phyloP scores from a whole-genome alignment of 495 filamentous ascomycete genomes.

The Aspergillus olivimuriae region DNA sequence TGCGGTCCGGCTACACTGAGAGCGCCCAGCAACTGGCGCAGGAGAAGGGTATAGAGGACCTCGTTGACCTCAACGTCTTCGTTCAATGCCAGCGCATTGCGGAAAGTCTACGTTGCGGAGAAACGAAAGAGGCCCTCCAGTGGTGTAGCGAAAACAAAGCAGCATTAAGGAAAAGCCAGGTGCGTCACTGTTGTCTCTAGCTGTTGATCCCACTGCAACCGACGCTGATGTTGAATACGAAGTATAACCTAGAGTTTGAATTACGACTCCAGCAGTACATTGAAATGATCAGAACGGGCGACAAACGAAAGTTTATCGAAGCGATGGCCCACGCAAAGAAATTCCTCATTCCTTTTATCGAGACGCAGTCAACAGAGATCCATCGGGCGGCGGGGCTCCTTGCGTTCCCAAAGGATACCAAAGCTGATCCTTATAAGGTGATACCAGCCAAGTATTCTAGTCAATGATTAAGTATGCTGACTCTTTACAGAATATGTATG shows the following conservation, averaged over 20 bases:
- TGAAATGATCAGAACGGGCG: conserved; percentile 67
- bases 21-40: conserved; percentile 69
- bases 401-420: conserved; percentile 59
- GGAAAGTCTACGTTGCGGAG: conserved; percentile 60
- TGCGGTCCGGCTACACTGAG: conserved; percentile 73
- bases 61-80: conserved; percentile 89
- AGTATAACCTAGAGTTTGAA: conserved; percentile 90
- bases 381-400: conserved; percentile 72
- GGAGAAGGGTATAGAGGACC: conserved; percentile 63
- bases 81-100: conserved; percentile 72
- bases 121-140: conserved; percentile 67
- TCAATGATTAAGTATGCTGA: no score
- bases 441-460: no score
- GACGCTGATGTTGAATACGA: conserved; percentile 22
- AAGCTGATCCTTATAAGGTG: conserved; percentile 60
- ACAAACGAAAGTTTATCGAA: conserved; percentile 56
- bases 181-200: conserved; percentile 30
- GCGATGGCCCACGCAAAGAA: conserved; percentile 78
- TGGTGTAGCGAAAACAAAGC: conserved; percentile 95
- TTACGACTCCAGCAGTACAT: conserved; percentile 94
- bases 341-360: conserved; percentile 60
- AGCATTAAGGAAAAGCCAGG: conserved; percentile 75
- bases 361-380: conserved; percentile 63
- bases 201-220: not conserved
- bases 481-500: conserved; percentile 51